Evolutionary conservation across 1,139 yeast genomes (phyloP).

Genomic region (Suzukiozyma palmioleophila): DNA sequence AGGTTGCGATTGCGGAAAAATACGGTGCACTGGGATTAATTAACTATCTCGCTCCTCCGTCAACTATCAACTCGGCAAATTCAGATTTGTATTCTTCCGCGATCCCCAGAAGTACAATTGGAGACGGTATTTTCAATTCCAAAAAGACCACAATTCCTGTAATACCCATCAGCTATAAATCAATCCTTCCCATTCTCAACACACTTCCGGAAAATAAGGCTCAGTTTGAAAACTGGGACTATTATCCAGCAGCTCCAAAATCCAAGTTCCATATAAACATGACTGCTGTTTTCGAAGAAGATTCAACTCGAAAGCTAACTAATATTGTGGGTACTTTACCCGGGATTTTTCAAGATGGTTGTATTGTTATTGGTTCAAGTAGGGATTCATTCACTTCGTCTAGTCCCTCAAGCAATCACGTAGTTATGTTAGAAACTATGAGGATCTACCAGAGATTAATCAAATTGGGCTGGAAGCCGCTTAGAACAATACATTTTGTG

Average conservation of each 20-base stretch:
- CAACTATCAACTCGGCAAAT: constrained; percentile 2
- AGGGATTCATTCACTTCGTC: constrained; percentile 37
- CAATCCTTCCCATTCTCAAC: constrained; percentile 29
- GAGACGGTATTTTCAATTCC: constrained; percentile 1
- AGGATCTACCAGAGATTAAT: constrained; percentile 31
- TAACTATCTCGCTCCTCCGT: constrained; percentile 16
- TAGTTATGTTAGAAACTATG: constrained; percentile 38
- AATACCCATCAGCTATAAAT: constrained; percentile 32
- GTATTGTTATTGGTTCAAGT: constrained; percentile 38
- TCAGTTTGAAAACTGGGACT: constrained; percentile 24
- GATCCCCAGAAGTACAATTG: constrained; percentile 3
- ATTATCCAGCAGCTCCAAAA: constrained; percentile 15
- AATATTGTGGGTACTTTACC: constrained; percentile 34
- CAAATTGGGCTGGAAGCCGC: constrained; percentile 41
- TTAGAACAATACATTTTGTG: constrained; percentile 37
- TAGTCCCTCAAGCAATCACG: constrained; percentile 40
- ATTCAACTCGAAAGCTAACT: constrained; percentile 18
- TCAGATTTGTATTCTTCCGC: constrained; percentile 1
- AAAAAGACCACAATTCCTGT: constrained; percentile 22
- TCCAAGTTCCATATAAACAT: constrained; percentile 2
- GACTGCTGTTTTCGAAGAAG: constrained; percentile 4
- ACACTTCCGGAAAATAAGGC: constrained; percentile 15
- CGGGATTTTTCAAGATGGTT: constrained; percentile 41
- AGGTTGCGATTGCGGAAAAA: constrained; percentile 23
- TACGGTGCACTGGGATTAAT: constrained; percentile 28